Conservation (phyloP, 768 basidiomycete genomes). For the Amanita jacksonii region DNA sequence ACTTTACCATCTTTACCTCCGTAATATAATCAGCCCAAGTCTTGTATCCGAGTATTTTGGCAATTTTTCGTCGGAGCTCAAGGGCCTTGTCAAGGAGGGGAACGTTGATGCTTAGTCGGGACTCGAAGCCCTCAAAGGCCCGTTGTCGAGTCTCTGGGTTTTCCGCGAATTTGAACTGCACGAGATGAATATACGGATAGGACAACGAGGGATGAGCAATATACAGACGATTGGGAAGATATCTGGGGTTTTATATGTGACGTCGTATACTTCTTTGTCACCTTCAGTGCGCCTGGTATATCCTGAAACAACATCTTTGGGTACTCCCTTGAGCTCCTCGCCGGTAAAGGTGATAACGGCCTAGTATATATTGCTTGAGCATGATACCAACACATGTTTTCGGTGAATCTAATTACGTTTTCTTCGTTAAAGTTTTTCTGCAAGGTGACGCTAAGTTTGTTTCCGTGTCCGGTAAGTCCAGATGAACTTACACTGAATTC, state of each 20-base stretch:
- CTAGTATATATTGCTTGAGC: constrained; percentile 23
- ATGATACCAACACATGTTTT: background rate
- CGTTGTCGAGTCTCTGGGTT: constrained; percentile 56
- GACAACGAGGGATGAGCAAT: background rate
- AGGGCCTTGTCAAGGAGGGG: constrained; percentile 61
- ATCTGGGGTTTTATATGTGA: constrained; percentile 78
- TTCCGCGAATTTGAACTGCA: constrained; percentile 72
- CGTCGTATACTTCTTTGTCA: constrained; percentile 51
- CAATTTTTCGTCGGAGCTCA: constrained; percentile 60
- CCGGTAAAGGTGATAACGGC: constrained; percentile 52
- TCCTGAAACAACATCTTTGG: constrained; percentile 69
- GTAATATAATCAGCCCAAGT: constrained; percentile 83
- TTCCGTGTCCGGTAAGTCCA: background rate
- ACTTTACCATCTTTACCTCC: constrained; percentile 82
- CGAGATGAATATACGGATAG: background rate
- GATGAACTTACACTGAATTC: constrained; percentile 57
- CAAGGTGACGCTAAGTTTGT: background rate
- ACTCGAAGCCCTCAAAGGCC: constrained; percentile 62
- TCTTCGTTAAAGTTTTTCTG: constrained; percentile 91
- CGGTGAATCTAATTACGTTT: constrained; percentile 34
- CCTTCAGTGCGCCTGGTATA: constrained; percentile 58
- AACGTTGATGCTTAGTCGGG: constrained; percentile 58
- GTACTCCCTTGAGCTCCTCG: constrained; percentile 75
- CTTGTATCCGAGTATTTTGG: constrained; percentile 57
- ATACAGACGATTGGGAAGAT: constrained; percentile 62